These are phyloP conservation scores for Petunia hybrid DNA, from an alignment of 305 asterid species.

Conservation along the genomic window DNA sequence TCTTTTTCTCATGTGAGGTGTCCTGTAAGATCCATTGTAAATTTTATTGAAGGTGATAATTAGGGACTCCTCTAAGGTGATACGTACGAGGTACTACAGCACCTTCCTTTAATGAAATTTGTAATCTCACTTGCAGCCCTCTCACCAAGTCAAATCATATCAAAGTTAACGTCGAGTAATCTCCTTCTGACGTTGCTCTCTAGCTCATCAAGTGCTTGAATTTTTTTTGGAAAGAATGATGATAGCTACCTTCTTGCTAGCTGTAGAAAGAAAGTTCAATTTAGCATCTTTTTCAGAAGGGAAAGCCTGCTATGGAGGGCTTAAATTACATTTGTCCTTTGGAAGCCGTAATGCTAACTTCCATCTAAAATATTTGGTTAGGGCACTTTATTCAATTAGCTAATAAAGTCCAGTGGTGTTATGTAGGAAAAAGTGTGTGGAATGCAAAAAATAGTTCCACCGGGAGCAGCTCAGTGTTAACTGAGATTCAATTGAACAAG, in stretches of 20 bases:
- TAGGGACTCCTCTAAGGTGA: background rate
- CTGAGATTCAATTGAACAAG: slow-evolving; percentile 61
- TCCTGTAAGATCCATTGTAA: background rate
- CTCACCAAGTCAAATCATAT: slow-evolving; percentile 12
- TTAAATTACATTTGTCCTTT: background rate
- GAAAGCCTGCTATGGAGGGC: slow-evolving; percentile 1
- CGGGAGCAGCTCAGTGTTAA: slow-evolving; percentile 57
- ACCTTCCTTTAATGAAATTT: background rate
- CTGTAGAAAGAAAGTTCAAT: background rate
- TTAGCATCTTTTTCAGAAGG: background rate
- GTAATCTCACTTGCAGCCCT: background rate
- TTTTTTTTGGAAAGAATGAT: background rate
- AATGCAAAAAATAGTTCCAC: slow-evolving; percentile 67
- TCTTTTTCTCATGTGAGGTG: background rate
- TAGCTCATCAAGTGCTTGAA: background rate
- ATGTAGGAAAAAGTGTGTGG: slow-evolving; percentile 74
- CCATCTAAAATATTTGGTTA: background rate
- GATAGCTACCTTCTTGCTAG: background rate
- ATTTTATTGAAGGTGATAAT: background rate
- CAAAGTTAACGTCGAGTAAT: background rate
- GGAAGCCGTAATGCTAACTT: background rate
- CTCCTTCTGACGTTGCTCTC: background rate
- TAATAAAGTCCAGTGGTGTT: slow-evolving; percentile 29
- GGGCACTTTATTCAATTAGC: slow-evolving; percentile 6
- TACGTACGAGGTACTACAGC: background rate